Evolutionary conservation across 2,329 filamentous ascomycete genomes (phyloP).

Genomic region (Triangularia verruculosa): DNA sequence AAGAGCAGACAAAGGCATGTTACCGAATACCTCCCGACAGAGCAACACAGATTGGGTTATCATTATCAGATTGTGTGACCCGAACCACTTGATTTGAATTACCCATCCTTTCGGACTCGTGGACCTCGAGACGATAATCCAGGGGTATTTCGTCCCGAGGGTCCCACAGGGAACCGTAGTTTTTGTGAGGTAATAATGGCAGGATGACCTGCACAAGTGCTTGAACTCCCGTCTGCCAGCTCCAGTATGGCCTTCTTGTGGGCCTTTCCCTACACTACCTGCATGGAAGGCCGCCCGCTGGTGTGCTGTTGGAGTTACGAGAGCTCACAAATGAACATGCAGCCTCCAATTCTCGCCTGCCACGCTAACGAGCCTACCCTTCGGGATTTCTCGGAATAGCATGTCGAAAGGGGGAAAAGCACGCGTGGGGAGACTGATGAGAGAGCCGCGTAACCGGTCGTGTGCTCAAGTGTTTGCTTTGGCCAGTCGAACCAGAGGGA

Average conservation of each 20-base stretch:
- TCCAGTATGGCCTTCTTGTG: not conserved
- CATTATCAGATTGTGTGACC: not conserved
- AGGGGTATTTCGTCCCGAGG: not conserved
- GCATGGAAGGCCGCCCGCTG: constrained; percentile 2
- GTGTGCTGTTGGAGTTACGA: not conserved
- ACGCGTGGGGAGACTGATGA: not conserved
- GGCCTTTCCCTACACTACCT: not conserved
- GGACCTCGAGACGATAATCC: not conserved
- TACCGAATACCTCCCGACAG: not conserved
- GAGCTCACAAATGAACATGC: constrained; percentile 7
- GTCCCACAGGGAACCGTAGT: constrained; percentile 13
- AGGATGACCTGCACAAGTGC: constrained; percentile 7
- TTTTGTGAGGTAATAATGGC: constrained; percentile 31
- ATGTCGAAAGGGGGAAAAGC: not conserved
- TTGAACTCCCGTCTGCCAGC: constrained; percentile 9
- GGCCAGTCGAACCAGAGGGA: not conserved
- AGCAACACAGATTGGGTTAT: not conserved
- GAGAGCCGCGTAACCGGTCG: constrained; percentile 1
- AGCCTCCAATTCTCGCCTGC: constrained; percentile 23
- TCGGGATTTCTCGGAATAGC: constrained; percentile 26
- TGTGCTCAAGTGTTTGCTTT: not conserved
- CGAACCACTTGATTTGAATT: not conserved
- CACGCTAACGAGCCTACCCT: constrained; percentile 19
- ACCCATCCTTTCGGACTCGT: not conserved
- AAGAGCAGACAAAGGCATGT: not conserved